Evolutionary conservation across 768 basidiomycete genomes (phyloP), one percentile per base, ranked within the genome.

Genomic region (Mycena maculata): DNA sequence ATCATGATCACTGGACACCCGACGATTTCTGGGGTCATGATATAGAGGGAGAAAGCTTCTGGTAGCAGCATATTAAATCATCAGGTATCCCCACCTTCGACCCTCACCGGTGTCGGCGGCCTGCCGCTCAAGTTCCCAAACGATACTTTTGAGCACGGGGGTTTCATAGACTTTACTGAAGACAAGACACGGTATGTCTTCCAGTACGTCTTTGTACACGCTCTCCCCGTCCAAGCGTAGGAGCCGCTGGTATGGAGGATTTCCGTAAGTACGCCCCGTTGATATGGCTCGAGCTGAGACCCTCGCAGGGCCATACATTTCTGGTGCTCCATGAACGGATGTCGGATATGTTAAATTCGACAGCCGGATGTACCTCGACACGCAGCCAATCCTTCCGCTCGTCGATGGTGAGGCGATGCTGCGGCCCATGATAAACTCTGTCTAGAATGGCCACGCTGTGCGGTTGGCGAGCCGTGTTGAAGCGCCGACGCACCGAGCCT

Each of bases 331-430:
- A 1, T 52, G 49, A 50, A 27, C 15, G 10, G 42, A 23, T 23
- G 20, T 62, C 23, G 60, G 60, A 15, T 62, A 62, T n/a, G 49
- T 62, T 27, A 50, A 62, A 25, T 52, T 62, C 41, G 50, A 62
- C 50, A 52, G 60, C 41, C 47, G 60, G 13, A 50, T 62, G 50
- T 62, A 53, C 41, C 49, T 53, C 50, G 60, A 62, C 50, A 7
- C 50, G 22, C 15, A 42, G 8, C 60, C 60, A 16, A 50, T 52
- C 2, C 8, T 52, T 3, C 60, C 59, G 8, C 60, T 61, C 49
- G 41, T 61, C 60, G 60, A 61, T 28, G 60, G 60, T n/a, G 60
- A 52, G 13, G 18, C 52, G 49, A 41, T 61, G 49, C 60, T 61
- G 13, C 48, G 60, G 25, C 49, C 52, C 39, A 61, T 61, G 49